Conservation (phyloP, 2,329 filamentous ascomycete genomes). For the Ceratocystiopsis sp. region DNA sequence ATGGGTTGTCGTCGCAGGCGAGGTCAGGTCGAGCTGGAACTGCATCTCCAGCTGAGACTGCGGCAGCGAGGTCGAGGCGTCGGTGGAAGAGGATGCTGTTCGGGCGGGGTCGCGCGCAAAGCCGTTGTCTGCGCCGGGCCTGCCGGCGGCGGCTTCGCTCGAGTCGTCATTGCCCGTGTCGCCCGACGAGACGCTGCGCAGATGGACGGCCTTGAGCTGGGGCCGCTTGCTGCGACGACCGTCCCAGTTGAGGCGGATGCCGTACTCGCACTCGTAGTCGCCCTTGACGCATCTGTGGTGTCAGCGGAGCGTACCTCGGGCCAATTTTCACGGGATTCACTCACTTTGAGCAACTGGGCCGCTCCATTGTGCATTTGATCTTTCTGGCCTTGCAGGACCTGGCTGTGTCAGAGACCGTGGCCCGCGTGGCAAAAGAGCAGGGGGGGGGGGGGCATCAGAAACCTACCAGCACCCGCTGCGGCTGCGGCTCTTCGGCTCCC, state of each 20-base stretch:
- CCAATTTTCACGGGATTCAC: conserved; percentile 1
- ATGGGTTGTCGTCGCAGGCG: background rate
- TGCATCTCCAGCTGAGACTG: conserved; percentile 4
- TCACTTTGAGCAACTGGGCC: conserved; percentile 51
- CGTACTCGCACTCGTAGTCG: conserved; percentile 63
- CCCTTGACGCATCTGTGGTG: conserved; percentile 42
- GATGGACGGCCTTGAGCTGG: conserved; percentile 17
- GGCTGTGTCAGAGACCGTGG: background rate
- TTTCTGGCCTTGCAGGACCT: conserved; percentile 67
- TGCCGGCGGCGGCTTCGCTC: background rate
- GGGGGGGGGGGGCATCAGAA: background rate
- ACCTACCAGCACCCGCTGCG: conserved; percentile 52
- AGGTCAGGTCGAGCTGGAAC: conserved; percentile 1
- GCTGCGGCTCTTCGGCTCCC: conserved; percentile 48
- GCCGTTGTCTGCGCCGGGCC: background rate
- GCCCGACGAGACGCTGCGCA: conserved; percentile 1
- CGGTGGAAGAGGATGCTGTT: background rate
- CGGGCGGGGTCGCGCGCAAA: too few species aligned
- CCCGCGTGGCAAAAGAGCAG: background rate
- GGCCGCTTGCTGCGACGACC: conserved; percentile 46
- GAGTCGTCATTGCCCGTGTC: conserved; percentile 5
- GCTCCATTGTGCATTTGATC: conserved; percentile 62
- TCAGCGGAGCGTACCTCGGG: background rate
- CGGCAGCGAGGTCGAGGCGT: background rate
- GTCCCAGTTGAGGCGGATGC: conserved; percentile 66